Percentiles rank a stretch among this genome's conserved stretches.
Evolutionary conservation across 2,329 filamentous ascomycete genomes (phyloP).

Genomic region (Trichophyton schoenleinii): DNA sequence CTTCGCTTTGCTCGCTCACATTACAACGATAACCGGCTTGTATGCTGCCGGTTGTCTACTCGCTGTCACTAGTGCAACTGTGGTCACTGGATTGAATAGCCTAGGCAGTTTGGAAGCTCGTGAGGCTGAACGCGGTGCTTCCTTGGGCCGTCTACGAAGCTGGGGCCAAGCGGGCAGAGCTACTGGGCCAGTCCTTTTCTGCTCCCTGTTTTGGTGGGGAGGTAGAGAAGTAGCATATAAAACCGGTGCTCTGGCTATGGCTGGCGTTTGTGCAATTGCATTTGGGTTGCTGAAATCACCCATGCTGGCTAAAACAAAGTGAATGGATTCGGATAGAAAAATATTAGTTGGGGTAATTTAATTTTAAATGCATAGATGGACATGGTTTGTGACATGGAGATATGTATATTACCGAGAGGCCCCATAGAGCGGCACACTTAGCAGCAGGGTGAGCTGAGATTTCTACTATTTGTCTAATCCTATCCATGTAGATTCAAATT

Average conservation of each 20-base stretch:
- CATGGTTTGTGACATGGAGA: not conserved
- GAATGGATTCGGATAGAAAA: not conserved
- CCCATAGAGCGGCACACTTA: not conserved
- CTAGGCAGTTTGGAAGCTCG: constrained; percentile 80
- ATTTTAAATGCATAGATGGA: not conserved
- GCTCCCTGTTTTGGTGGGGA: constrained; percentile 96
- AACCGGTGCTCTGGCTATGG: constrained; percentile 68
- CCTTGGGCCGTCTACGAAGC: constrained; percentile 68
- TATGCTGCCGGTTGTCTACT: constrained; percentile 74
- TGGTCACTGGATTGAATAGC: constrained; percentile 87
- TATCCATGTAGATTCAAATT: not conserved
- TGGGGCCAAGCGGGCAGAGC: constrained; percentile 80
- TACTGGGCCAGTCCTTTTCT: constrained; percentile 78
- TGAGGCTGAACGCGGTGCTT: constrained; percentile 67
- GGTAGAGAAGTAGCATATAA: constrained; percentile 75
- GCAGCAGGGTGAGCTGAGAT: not conserved
- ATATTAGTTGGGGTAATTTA: not conserved
- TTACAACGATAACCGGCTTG: constrained; percentile 55
- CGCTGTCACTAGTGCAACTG: constrained; percentile 82
- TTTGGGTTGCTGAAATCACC: constrained; percentile 62
- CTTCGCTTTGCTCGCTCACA: constrained; percentile 64
- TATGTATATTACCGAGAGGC: not conserved
- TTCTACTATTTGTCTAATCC: not conserved
- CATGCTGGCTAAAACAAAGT: constrained; percentile 3
- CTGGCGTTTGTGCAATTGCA: constrained; percentile 57